Percentiles rank a stretch among this genome's conserved stretches.
Evolutionary conservation across 202 grass and related monocot species (phyloP).

Genomic region (Setaria viridis): DNA sequence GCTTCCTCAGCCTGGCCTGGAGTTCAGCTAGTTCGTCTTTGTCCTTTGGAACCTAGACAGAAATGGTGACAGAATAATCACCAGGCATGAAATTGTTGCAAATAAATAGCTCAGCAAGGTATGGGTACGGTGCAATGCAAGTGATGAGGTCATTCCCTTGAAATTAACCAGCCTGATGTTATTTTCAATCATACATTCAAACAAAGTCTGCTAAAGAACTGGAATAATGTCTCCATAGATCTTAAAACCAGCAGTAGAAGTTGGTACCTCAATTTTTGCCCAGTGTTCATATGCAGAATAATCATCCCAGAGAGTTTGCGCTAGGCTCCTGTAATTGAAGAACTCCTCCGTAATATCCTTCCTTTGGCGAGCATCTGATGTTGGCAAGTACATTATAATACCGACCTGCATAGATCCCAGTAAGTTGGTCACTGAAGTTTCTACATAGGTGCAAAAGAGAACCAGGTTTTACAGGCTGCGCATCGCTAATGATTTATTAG

Average conservation of each 20-base stretch:
- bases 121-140: neutral
- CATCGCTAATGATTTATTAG: neutral
- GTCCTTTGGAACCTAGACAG: conserved; percentile 83
- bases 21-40: conserved; percentile 78
- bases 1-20: conserved; percentile 69
- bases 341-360: conserved; percentile 95
- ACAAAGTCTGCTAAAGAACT: conserved; percentile 32
- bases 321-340: conserved; percentile 47
- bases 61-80: conserved; percentile 8
- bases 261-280: conserved; percentile 93
- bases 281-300: conserved; percentile 57
- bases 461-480: neutral
- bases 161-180: conserved; percentile 8
- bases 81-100: too few relatives aligned
- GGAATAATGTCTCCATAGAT: conserved; percentile 20
- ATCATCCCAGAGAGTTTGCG: conserved; percentile 8
- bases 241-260: conserved; percentile 16
- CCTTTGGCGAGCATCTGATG: conserved; percentile 78
- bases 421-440: conserved; percentile 17
- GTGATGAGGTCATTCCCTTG: conserved; percentile 1
- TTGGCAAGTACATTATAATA: conserved; percentile 98
- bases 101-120: too few relatives aligned
- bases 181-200: neutral
- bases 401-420: conserved; percentile 67
- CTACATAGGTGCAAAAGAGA: neutral